Evolutionary conservation across 75 land plant genomes (phyloP).

Genomic region (Cunninghamia lanceolata): DNA sequence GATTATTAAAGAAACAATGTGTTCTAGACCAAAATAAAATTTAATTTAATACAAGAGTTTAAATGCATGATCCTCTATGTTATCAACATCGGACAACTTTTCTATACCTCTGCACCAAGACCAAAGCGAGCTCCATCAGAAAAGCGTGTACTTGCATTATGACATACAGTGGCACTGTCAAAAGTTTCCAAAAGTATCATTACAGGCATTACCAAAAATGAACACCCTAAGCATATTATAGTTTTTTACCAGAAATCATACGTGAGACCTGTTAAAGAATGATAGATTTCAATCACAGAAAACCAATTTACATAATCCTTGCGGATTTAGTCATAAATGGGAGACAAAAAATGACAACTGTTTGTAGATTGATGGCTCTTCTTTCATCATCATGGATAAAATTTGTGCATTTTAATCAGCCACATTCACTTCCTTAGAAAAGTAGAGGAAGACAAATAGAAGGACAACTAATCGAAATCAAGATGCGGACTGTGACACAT

Average conservation of each 20-base stretch:
- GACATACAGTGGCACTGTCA: constrained; percentile 94
- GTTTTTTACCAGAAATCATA: neutral
- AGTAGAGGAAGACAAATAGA: neutral
- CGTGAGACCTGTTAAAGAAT: neutral
- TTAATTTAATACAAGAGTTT: neutral
- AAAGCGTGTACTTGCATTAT: constrained; percentile 97
- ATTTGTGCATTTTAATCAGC: neutral
- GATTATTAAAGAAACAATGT: neutral
- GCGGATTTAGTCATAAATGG: neutral
- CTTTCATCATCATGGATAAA: neutral
- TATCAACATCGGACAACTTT: neutral
- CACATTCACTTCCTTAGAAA: neutral
- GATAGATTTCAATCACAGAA: neutral
- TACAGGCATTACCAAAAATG: neutral
- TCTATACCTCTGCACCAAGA: constrained; percentile 93
- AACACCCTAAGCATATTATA: neutral
- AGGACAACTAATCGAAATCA: neutral
- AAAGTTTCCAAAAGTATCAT: neutral
- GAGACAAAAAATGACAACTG: neutral
- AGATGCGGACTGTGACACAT: neutral
- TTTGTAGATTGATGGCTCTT: neutral
- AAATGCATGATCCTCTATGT: neutral
- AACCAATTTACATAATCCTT: neutral
- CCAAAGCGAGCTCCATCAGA: constrained; percentile 99
- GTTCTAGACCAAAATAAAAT: neutral